Evolutionary conservation across 805 yeast species (phyloP).

Genomic region (Saturnispora zaruensis): DNA sequence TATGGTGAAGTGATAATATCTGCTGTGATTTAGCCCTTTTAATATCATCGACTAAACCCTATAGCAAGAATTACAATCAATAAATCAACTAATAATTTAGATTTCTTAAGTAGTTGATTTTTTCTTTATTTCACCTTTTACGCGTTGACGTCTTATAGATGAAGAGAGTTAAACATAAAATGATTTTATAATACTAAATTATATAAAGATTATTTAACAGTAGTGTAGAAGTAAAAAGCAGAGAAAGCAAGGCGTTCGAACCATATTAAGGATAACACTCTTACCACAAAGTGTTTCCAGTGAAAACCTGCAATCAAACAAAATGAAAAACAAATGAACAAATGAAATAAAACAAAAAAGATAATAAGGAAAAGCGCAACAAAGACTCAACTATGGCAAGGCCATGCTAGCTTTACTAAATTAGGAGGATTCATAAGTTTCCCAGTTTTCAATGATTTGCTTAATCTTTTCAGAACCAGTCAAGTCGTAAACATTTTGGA

Average conservation of each 20-base stretch:
- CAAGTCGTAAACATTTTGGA: constrained; percentile 88
- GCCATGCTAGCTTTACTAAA: not conserved
- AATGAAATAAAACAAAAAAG: constrained; percentile 1
- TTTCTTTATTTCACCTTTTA: not conserved
- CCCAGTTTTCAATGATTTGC: constrained; percentile 92
- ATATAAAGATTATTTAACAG: constrained; percentile 2
- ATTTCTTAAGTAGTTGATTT: not conserved
- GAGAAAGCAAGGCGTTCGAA: not conserved
- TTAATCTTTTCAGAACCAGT: constrained; percentile 90
- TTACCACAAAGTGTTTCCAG: constrained; percentile 13
- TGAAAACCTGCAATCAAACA: not conserved
- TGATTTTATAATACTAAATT: not conserved
- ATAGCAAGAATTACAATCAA: not conserved
- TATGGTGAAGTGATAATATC: not conserved
- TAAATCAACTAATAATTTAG: not conserved
- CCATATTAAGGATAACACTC: not conserved
- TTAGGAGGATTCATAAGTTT: constrained; percentile 51
- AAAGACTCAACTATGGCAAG: not conserved
- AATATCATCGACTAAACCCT: not conserved
- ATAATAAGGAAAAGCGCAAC: not conserved
- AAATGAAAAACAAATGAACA: constrained; percentile 2
- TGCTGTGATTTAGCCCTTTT: not conserved
- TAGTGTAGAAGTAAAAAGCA: constrained; percentile 1
- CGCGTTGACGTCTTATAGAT: not conserved
- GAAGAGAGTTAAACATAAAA: not conserved